phyloP scores from a whole-genome alignment of 1,139 yeast genomes.

The Hemisphaericaspora subhashii region DNA sequence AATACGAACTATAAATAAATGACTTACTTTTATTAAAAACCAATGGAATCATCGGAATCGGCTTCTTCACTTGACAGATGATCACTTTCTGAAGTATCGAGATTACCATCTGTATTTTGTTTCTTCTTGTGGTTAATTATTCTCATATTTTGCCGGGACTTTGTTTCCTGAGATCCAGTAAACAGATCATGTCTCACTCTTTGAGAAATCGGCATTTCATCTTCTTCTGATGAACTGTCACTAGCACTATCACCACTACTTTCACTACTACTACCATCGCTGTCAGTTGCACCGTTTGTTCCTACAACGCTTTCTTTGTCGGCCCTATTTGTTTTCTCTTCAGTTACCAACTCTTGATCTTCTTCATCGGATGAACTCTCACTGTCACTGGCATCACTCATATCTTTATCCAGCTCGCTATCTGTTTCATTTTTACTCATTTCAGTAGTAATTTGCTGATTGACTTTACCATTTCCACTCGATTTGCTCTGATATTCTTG shows the following conservation, averaged over 20 bases:
- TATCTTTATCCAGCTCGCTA: background rate
- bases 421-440: background rate
- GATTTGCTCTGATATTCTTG: too few relatives aligned
- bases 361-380: too few relatives aligned
- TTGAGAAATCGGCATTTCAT: constrained; percentile 3
- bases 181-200: constrained; percentile 3
- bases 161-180: background rate
- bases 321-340: too few relatives aligned
- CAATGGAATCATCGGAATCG: constrained; percentile 8
- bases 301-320: too few relatives aligned
- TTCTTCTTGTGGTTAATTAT: background rate
- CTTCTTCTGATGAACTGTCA: background rate
- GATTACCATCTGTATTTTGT: background rate
- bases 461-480: too few relatives aligned
- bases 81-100: constrained; percentile 1
- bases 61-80: constrained; percentile 5
- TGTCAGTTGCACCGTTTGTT: background rate
- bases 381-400: background rate
- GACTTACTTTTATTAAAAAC: background rate
- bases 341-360: too few relatives aligned
- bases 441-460: background rate
- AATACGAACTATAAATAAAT: background rate
- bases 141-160: background rate
- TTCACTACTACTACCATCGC: constrained; percentile 1
- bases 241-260: constrained; percentile 2